phyloP scores from a whole-genome alignment of 2,329 filamentous ascomycete genomes.

The Stachybotrys echinatus region DNA sequence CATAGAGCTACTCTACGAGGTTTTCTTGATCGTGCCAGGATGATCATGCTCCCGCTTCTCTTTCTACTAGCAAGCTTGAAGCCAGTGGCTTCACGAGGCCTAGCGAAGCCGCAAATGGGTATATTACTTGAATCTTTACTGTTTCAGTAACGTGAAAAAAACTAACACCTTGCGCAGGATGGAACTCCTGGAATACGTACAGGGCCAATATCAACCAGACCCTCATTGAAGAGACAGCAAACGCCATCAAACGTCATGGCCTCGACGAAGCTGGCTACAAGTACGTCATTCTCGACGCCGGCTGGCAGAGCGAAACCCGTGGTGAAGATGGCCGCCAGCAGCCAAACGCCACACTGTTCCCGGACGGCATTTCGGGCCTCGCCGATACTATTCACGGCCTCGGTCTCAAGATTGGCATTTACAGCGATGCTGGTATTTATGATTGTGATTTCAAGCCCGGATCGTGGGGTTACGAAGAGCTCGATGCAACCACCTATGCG shows the following conservation, averaged over 20 bases:
- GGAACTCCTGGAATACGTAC: background rate
- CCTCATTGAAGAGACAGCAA: background rate
- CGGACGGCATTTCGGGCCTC: conserved; percentile 27
- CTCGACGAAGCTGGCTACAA: background rate
- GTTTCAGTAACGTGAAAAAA: too few species aligned
- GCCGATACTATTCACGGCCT: conserved; percentile 26
- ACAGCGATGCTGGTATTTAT: conserved; percentile 32
- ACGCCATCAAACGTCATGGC: background rate
- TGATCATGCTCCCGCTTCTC: too few species aligned
- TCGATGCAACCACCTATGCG: conserved; percentile 48
- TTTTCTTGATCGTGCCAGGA: too few species aligned
- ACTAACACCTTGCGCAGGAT: background rate
- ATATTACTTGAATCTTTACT: too few species aligned
- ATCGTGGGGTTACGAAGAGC: conserved; percentile 43
- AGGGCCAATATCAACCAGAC: background rate
- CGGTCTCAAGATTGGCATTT: conserved; percentile 33
- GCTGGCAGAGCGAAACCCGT: conserved; percentile 1
- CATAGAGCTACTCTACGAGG: too few species aligned
- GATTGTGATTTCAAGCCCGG: conserved; percentile 24
- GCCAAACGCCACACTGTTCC: conserved; percentile 26
- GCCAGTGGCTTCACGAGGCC: too few species aligned
- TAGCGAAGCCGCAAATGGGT: too few species aligned
- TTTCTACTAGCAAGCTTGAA: too few species aligned
- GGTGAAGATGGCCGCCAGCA: conserved; percentile 18
- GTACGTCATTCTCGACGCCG: background rate